Evolutionary conservation across 768 basidiomycete genomes (phyloP).

Genomic region (Lactifluus hygrophoroides): DNA sequence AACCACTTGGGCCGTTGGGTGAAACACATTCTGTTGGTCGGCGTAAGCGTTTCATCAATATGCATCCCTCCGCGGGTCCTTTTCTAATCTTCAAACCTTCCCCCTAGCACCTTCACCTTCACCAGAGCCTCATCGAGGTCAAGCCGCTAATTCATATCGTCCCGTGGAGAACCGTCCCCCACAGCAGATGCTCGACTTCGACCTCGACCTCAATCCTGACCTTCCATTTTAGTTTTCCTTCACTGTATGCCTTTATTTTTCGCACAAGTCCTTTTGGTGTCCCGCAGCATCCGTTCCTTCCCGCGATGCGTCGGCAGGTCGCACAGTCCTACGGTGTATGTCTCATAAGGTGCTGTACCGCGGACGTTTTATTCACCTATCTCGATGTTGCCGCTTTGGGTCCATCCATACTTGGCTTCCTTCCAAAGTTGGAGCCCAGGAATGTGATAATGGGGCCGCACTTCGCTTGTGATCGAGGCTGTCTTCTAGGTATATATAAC

Average conservation of each 20-base stretch:
- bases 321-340: no score
- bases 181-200: constrained; percentile 65
- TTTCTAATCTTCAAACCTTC: constrained; percentile 2
- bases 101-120: constrained; percentile 52
- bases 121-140: constrained; percentile 38
- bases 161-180: constrained; percentile 57
- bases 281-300: neutral
- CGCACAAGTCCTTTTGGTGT: neutral
- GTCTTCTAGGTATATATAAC: neutral
- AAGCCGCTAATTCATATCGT: constrained; percentile 60
- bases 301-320: no score
- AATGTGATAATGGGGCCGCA: no score
- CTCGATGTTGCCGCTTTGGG: no score
- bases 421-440: no score
- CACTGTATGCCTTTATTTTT: neutral
- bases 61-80: neutral
- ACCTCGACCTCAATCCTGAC: constrained; percentile 81
- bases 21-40: constrained; percentile 77
- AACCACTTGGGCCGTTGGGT: constrained; percentile 66
- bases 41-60: constrained; percentile 36
- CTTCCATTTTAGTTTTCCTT: constrained; percentile 32
- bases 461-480: no score
- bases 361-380: no score
- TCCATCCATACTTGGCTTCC: no score
- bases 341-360: no score